A percentile compares a stretch with the other conserved stretches of the same genome.
These are phyloP conservation scores for Goffeauzyma gilvescens DNA, from an alignment of 768 basidiomycete genomes.

Conservation along the genomic window DNA sequence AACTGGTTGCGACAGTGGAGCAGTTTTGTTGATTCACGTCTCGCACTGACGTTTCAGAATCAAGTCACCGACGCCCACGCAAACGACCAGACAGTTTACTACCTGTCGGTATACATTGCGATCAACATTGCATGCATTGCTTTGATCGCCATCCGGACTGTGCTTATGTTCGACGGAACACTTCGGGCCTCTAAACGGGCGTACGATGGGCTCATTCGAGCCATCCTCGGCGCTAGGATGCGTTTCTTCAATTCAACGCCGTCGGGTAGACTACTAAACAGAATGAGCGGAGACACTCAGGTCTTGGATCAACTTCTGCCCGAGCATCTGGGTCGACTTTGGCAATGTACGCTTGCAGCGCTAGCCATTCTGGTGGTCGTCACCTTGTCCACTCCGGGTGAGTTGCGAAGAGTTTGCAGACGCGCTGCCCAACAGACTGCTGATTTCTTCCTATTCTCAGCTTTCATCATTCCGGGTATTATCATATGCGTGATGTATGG, in stretches of 20 bases:
- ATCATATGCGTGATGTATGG: slow-evolving; percentile 29
- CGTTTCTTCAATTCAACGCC: slow-evolving; percentile 43
- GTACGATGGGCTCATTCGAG: slow-evolving; percentile 26
- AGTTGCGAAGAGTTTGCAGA: not conserved
- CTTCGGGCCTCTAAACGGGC: slow-evolving; percentile 21
- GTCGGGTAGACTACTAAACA: slow-evolving; percentile 57
- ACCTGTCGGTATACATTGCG: slow-evolving; percentile 20
- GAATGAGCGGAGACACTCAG: slow-evolving; percentile 67
- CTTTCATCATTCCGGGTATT: slow-evolving; percentile 27
- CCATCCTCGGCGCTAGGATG: slow-evolving; percentile 31
- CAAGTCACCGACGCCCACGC: not conserved
- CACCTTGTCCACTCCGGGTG: slow-evolving; percentile 28
- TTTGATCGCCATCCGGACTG: slow-evolving; percentile 21
- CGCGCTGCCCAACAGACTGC: not conserved
- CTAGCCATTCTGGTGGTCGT: slow-evolving; percentile 30
- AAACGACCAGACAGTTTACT: slow-evolving; percentile 19
- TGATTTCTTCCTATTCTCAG: slow-evolving; percentile 4
- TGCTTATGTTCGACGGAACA: slow-evolving; percentile 19
- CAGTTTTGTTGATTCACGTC: slow-evolving; percentile 15
- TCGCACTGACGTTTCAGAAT: no score
- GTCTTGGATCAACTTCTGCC: slow-evolving; percentile 42
- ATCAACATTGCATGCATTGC: slow-evolving; percentile 21
- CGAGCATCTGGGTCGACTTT: slow-evolving; percentile 6
- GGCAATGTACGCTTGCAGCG: slow-evolving; percentile 19
- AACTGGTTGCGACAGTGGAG: slow-evolving; percentile 31